phyloP scores from a whole-genome alignment of 306 rosid species.

The Citrullus amarus region DNA sequence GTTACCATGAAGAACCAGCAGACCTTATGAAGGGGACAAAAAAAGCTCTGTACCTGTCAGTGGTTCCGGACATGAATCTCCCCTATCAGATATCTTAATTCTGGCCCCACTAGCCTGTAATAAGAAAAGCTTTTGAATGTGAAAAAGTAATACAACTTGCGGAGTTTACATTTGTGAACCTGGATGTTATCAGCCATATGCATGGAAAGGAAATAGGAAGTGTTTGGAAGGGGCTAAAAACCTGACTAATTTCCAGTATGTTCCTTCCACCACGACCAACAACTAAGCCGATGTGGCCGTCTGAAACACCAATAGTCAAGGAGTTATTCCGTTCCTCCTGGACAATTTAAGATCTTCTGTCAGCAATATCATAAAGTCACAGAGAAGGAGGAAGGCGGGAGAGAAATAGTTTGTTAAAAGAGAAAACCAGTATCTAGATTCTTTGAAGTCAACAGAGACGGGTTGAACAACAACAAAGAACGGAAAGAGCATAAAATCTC shows the following conservation, averaged over 20 bases:
- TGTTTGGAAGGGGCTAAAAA: constrained; percentile 13
- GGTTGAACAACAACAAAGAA: not conserved
- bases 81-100: constrained; percentile 98
- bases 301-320: constrained; percentile 77
- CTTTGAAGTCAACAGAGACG: not conserved
- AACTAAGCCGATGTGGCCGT: constrained; percentile 84
- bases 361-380: not conserved
- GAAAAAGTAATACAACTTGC: not conserved
- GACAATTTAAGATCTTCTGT: not conserved
- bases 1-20: not conserved
- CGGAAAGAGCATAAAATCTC: not conserved
- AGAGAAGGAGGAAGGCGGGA: not conserved
- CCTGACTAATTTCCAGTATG: constrained; percentile 91
- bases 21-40: not conserved
- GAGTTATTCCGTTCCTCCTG: constrained; percentile 91
- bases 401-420: not conserved
- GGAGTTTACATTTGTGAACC: not conserved
- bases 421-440: not conserved
- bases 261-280: constrained; percentile 99
- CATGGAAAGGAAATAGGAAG: not conserved
- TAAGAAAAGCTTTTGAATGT: constrained; percentile 1
- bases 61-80: constrained; percentile 91
- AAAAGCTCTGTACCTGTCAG: constrained; percentile 51
- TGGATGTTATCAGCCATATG: not conserved
- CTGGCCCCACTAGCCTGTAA: constrained; percentile 88